Percentiles rank a stretch among this genome's conserved stretches.
These are phyloP conservation scores for Rehmannia glutinosa DNA, from an alignment of 257 asterid genomes.

Conservation along the genomic window DNA sequence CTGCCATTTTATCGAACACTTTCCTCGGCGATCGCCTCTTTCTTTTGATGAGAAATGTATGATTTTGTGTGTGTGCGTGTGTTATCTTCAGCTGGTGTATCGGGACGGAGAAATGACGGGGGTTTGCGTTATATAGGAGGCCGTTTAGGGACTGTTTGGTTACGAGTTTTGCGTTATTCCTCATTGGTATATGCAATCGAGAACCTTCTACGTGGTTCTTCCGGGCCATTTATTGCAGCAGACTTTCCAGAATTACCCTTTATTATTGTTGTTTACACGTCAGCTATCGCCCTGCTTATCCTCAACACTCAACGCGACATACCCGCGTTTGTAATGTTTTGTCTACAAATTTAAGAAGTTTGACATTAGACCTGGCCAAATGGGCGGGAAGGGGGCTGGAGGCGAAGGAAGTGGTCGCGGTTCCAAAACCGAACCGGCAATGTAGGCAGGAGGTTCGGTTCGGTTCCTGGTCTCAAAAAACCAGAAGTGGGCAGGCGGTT, in stretches of 20 bases:
- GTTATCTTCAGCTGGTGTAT: not conserved
- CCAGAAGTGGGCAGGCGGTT: too few species aligned
- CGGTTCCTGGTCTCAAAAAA: too few species aligned
- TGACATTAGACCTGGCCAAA: too few species aligned
- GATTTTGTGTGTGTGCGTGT: not conserved
- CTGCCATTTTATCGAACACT: conserved; percentile 41
- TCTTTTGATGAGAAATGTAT: not conserved
- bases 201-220: conserved; percentile 19
- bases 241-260: not conserved
- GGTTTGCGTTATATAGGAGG: not conserved
- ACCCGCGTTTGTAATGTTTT: too few species aligned
- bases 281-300: not conserved
- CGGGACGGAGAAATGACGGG: not conserved
- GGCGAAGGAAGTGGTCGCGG: too few species aligned
- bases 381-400: too few species aligned
- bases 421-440: too few species aligned
- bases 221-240: not conserved
- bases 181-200: conserved; percentile 1
- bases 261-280: not conserved
- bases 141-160: not conserved
- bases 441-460: too few species aligned
- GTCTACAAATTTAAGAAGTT: too few species aligned
- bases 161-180: not conserved
- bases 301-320: too few species aligned
- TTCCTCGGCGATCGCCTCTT: not conserved